phyloP scores from a whole-genome alignment of 306 rosid genomes.

The Cicer arietinum region DNA sequence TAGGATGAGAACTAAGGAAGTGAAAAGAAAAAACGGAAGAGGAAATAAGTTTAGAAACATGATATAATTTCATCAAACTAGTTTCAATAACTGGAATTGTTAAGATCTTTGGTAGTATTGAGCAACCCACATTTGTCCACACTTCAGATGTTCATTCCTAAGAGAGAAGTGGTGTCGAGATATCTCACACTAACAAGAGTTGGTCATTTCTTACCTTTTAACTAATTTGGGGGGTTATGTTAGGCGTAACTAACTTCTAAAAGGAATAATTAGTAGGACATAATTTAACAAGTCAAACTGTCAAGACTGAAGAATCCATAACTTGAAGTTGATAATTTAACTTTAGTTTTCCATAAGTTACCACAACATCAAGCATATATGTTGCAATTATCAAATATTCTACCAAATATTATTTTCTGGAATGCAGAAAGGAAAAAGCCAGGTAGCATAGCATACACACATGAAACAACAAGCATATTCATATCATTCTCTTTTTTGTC shows the following conservation, averaged over 20 bases:
- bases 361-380: conserved; percentile 1
- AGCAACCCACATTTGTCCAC: neutral
- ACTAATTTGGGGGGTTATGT: neutral
- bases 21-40: neutral
- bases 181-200: neutral
- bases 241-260: neutral
- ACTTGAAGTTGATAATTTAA: neutral
- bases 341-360: neutral
- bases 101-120: neutral
- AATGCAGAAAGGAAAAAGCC: neutral
- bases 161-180: neutral
- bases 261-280: conserved; percentile 29
- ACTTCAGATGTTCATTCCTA: neutral
- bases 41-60: conserved; percentile 19
- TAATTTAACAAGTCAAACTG: conserved; percentile 12
- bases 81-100: neutral
- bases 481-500: conserved; percentile 6
- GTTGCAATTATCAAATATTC: conserved; percentile 17
- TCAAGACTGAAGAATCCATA: neutral
- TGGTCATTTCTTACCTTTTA: neutral
- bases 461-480: conserved; percentile 30
- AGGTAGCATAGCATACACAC: conserved; percentile 3
- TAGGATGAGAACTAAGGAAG: conserved; percentile 27
- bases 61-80: conserved; percentile 28
- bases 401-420: neutral